These are phyloP conservation scores for Populus ilicifolia DNA, from an alignment of 345 rosid species.

Conservation along the genomic window DNA sequence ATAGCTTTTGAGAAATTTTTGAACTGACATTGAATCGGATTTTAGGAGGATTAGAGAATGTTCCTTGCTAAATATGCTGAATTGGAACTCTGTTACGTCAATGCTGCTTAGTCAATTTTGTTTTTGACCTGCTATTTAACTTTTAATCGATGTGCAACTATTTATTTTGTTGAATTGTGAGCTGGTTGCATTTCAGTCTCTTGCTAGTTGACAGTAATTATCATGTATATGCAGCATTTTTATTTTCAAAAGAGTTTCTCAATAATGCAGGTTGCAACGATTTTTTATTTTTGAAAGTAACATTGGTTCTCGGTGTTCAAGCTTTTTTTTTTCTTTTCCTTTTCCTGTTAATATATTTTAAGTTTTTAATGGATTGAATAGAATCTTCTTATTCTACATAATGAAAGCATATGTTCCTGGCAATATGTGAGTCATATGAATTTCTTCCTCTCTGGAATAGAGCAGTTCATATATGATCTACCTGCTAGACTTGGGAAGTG, in stretches of 20 bases:
- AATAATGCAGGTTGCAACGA: background rate
- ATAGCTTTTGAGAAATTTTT: background rate
- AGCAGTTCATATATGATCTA: slow-evolving; percentile 98
- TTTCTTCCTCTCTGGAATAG: slow-evolving; percentile 50
- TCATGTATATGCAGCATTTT: background rate
- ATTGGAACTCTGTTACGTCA: background rate
- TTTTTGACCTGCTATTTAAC: background rate
- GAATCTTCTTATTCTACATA: background rate
- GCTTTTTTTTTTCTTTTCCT: background rate
- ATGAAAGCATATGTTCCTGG: slow-evolving; percentile 14
- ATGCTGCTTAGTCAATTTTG: background rate
- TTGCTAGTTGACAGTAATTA: background rate
- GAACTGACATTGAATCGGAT: background rate
- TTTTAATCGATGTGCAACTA: background rate
- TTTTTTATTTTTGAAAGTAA: background rate
- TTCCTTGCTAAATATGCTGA: background rate
- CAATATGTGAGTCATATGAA: slow-evolving; percentile 32
- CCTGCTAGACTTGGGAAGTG: slow-evolving; percentile 94
- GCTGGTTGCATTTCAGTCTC: background rate
- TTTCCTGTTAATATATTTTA: background rate
- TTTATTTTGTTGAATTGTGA: slow-evolving; percentile 8
- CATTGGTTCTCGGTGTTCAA: background rate
- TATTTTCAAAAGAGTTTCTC: background rate
- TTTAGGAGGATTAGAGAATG: background rate
- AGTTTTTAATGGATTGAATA: background rate